These are phyloP conservation scores for Quercus gilva DNA, from an alignment of 306 rosid species.

Conservation along the genomic window DNA sequence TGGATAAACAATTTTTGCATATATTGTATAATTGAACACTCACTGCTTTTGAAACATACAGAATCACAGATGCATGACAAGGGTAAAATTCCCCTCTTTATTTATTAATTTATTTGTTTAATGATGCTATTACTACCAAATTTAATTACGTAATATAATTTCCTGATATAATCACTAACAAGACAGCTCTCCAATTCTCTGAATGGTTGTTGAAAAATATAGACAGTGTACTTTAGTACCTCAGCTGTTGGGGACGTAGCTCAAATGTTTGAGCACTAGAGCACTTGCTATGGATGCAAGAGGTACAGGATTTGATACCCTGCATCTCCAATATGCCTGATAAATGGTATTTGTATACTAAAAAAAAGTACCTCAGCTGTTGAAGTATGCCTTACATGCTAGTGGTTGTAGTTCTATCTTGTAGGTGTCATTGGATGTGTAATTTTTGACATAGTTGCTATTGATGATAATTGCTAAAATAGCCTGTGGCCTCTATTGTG, in stretches of 20 bases:
- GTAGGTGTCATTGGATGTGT: neutral
- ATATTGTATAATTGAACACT: neutral
- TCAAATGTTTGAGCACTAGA: too few species aligned
- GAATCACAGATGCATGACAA: neutral
- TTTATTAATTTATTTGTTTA: neutral
- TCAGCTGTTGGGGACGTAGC: too few species aligned
- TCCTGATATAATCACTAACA: neutral
- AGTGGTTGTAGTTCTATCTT: too few species aligned
- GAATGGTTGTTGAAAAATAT: neutral
- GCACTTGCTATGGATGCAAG: too few species aligned
- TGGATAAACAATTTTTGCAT: neutral
- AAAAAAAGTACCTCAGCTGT: too few species aligned
- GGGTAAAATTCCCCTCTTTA: neutral
- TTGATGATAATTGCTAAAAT: neutral
- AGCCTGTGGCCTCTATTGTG: neutral
- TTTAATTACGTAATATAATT: neutral
- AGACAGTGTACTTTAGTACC: too few species aligned
- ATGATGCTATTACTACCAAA: neutral
- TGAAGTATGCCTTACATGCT: too few species aligned
- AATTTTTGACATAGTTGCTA: neutral
- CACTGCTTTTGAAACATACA: neutral
- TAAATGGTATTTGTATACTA: too few species aligned
- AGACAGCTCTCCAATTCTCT: neutral
- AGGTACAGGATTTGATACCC: too few species aligned
- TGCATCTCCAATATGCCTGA: too few species aligned